phyloP scores from a whole-genome alignment of 441 rosid genomes.

The Hypseocharis bilobata region DNA sequence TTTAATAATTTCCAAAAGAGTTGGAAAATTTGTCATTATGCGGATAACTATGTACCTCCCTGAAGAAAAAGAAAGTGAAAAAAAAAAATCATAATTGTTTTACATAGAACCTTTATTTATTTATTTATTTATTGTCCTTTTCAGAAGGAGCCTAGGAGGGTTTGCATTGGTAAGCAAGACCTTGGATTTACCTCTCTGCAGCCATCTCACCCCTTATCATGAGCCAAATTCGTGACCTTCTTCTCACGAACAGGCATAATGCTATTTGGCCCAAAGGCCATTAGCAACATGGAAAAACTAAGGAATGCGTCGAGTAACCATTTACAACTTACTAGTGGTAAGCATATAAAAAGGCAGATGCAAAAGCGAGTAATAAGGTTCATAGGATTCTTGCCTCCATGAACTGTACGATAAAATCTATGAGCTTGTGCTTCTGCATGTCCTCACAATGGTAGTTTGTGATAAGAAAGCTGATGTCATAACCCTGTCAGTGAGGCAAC shows the following conservation, averaged over 20 bases:
- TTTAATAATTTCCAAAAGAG: too few species aligned
- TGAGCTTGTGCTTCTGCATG: slow-evolving; percentile 89
- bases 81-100: too few species aligned
- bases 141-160: background rate
- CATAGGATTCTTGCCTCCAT: slow-evolving; percentile 70
- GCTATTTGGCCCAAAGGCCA: background rate
- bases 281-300: background rate
- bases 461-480: slow-evolving; percentile 89
- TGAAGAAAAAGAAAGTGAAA: too few species aligned
- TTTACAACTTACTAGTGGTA: background rate
- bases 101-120: too few species aligned
- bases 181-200: background rate
- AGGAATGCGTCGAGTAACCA: background rate
- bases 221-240: background rate
- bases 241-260: background rate
- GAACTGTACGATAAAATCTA: slow-evolving; percentile 86
- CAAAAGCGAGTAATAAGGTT: background rate
- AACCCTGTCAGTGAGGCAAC: slow-evolving; percentile 48
- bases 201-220: too few species aligned
- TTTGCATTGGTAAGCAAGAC: background rate
- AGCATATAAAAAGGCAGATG: background rate
- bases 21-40: too few species aligned
- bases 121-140: too few species aligned
- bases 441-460: slow-evolving; percentile 96
- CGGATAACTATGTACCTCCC: too few species aligned